These are phyloP conservation scores for Macrotyloma uniflorum DNA, from an alignment of 306 rosid species.

Conservation along the genomic window DNA sequence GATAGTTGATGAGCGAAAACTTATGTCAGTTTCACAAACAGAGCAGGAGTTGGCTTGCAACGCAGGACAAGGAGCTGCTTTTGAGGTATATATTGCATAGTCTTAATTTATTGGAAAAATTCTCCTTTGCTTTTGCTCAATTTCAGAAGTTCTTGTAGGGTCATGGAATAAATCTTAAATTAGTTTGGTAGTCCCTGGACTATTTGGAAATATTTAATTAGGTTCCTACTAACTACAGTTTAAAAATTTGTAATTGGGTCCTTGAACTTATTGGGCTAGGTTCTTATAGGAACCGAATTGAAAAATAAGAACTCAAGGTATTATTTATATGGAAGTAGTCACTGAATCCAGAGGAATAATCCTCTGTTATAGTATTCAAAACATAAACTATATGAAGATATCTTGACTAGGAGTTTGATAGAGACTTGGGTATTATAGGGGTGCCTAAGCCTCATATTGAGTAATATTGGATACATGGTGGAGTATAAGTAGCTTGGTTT, in stretches of 20 bases:
- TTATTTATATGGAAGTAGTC: not conserved
- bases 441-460: not conserved
- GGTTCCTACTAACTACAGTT: not conserved
- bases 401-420: not conserved
- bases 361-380: not conserved
- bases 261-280: not conserved
- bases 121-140: slow-evolving; percentile 19
- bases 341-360: not conserved
- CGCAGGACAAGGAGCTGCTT: slow-evolving; percentile 95
- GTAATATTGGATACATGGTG: not conserved
- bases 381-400: not conserved
- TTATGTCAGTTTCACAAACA: slow-evolving; percentile 88
- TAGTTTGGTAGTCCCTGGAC: not conserved
- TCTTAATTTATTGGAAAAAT: slow-evolving; percentile 8
- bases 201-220: not conserved
- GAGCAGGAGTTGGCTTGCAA: slow-evolving; percentile 98
- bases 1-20: slow-evolving; percentile 80
- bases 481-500: not conserved
- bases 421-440: not conserved
- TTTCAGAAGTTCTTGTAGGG: slow-evolving; percentile 21
- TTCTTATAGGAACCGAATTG: not conserved
- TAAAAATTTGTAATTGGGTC: not conserved
- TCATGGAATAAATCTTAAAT: not conserved
- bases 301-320: not conserved
- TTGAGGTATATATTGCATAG: slow-evolving; percentile 65